Evolutionary conservation across 176 grass and related monocot species (phyloP), one percentile per base, ranked within the genome.

Genomic region (Oryza brachyantha): DNA sequence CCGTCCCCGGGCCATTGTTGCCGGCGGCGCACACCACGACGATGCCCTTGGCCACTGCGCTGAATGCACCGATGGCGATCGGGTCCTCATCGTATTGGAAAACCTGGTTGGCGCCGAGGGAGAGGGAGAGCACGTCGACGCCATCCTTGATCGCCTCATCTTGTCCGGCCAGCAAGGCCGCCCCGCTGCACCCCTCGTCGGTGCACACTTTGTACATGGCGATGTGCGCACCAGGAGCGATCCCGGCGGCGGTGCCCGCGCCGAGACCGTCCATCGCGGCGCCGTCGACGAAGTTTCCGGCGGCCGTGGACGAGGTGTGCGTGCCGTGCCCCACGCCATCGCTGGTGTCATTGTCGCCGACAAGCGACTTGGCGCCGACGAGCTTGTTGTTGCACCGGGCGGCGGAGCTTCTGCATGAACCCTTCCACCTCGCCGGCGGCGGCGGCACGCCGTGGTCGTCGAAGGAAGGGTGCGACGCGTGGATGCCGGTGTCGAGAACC

Each of bases 51-150:
- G 75, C 5, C 22, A 86, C 74, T 3, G 89, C 89, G 21, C 43
- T 52, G 68, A 87, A 94, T 1, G 86, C 14, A 0, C 76, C 86
- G 2, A 87, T 32, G 35, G 86, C 71, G 14, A 94, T 26, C 22
- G 66, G 57, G 63, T 85, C 79, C 8, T 42, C 5, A 5, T 81
- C 63, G 10, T 91, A 70, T 3, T 0, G 0, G 5, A 19, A 6
- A 50, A 13, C 12, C 1, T 10, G 0, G 32, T 1, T 5, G 7
- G 17, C 5, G 3, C 80, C 73, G 12, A 89, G 22, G 29, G 89
- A 94, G 19, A 94, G 1, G 5, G 92, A 94, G 31, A 94, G 42
- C 29, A 94, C 84, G 52, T 94, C 89, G 3, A 94, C 92, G 17
- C 92, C 92, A 17, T 94, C 92, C 68, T 40, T 79, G 35, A 73